Conservation (phyloP, 805 yeast genomes). For the Ogataea chonburiensis region DNA sequence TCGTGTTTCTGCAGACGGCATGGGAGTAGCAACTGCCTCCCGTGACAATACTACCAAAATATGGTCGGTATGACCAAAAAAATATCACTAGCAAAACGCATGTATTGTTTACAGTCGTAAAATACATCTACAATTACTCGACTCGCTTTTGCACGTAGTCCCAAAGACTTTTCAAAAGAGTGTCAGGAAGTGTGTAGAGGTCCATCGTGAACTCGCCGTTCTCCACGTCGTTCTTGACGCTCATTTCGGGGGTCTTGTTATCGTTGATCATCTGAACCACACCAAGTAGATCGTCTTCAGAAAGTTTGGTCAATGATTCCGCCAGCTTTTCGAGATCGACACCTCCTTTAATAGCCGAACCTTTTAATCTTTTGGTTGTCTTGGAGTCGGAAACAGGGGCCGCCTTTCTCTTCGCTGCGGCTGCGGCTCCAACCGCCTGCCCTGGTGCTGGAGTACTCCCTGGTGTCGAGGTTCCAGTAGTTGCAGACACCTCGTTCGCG, state of each 20-base stretch:
- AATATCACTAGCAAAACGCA: constrained; percentile 6
- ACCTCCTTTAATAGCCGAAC: constrained; percentile 63
- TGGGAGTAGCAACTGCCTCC: constrained; percentile 73
- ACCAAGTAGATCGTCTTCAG: constrained; percentile 88
- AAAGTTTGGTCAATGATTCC: constrained; percentile 80
- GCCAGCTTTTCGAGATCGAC: constrained; percentile 91
- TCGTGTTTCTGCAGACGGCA: constrained; percentile 67
- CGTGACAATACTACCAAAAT: constrained; percentile 75
- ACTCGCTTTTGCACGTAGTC: constrained; percentile 81
- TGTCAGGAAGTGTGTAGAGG: constrained; percentile 88
- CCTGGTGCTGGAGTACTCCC: constrained; percentile 12
- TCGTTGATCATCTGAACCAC: constrained; percentile 98
- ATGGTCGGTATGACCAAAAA: constrained; percentile 44
- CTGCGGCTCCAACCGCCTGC: constrained; percentile 7
- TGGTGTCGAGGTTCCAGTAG: constrained; percentile 25
- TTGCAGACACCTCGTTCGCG: constrained; percentile 32
- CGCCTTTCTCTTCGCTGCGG: constrained; percentile 15
- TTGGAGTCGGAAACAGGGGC: constrained; percentile 35
- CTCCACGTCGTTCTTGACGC: constrained; percentile 90
- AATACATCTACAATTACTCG: constrained; percentile 20
- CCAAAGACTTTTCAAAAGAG: constrained; percentile 87
- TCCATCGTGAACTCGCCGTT: constrained; percentile 98
- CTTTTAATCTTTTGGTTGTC: constrained; percentile 50
- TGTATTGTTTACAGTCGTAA: constrained; percentile 13
- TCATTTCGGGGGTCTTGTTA: constrained; percentile 92